These are phyloP conservation scores for Sclerotinia trifoliorum DNA, from an alignment of 2,329 filamentous ascomycete species.

Conservation along the genomic window DNA sequence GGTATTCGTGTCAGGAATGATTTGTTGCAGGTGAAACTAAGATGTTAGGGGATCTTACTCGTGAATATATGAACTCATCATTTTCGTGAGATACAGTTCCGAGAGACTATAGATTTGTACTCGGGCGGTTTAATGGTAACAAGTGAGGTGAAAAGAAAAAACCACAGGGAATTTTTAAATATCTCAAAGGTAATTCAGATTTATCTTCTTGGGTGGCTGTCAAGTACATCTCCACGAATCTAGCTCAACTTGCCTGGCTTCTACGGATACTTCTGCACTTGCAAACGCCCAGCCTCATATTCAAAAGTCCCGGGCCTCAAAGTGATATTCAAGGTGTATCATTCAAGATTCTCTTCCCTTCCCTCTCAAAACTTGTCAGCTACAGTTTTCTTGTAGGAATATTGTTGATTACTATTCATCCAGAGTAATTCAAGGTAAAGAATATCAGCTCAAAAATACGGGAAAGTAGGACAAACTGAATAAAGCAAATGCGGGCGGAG, in stretches of 20 bases:
- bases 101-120: background rate
- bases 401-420: background rate
- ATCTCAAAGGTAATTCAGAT: background rate
- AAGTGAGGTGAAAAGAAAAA: background rate
- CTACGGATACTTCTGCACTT: background rate
- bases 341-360: background rate
- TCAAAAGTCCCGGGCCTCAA: background rate
- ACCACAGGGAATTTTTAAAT: background rate
- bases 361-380: background rate
- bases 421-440: rapidly evolving
- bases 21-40: too few species aligned
- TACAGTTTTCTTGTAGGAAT: background rate
- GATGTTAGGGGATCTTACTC: background rate
- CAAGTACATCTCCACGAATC: background rate
- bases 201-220: background rate
- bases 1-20: background rate
- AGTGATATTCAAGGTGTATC: background rate
- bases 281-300: background rate
- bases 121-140: too few species aligned
- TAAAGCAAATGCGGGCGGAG: background rate
- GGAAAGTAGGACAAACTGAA: background rate
- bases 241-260: rapidly evolving
- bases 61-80: background rate
- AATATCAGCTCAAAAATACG: background rate
- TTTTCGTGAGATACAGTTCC: background rate